A percentile compares a stretch with the other conserved stretches of the same genome.
phyloP scores from a whole-genome alignment of 345 rosid species.

The Geranium brycei region DNA sequence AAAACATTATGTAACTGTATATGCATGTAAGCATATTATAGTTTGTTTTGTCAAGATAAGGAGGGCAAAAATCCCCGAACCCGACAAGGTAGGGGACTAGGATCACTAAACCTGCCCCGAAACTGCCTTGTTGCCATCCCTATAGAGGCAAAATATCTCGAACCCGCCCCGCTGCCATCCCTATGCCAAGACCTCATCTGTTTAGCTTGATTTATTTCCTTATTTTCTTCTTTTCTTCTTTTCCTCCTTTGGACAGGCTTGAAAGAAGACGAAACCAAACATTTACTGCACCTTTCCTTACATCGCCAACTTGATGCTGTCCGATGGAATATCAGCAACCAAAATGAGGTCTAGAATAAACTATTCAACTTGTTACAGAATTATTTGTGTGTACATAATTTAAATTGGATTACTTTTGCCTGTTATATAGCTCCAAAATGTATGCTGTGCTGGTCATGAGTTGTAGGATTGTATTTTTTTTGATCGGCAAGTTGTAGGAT shows the following conservation, averaged over 20 bases:
- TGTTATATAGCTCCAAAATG: background rate
- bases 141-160: too few relatives aligned
- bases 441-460: background rate
- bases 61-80: too few relatives aligned
- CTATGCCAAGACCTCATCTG: background rate
- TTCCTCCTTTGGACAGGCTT: conserved; percentile 18
- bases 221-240: background rate
- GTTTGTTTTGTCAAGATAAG: background rate
- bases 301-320: conserved; percentile 46
- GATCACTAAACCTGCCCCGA: too few relatives aligned
- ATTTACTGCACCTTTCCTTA: conserved; percentile 53
- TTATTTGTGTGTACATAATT: background rate
- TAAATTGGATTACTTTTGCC: background rate
- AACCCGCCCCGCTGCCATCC: too few relatives aligned
- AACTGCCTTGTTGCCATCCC: too few relatives aligned
- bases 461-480: too few relatives aligned
- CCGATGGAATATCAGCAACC: conserved; percentile 74
- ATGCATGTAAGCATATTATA: background rate
- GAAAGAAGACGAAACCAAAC: conserved; percentile 49
- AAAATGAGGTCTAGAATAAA: conserved; percentile 56
- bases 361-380: background rate
- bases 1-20: too few relatives aligned
- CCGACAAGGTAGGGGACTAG: too few relatives aligned
- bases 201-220: conserved; percentile 2
- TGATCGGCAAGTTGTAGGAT: background rate